Evolutionary conservation across 139 green algal species (phyloP), one percentile per base, ranked within the genome.

Genomic region (Eudorina sp.): DNA sequence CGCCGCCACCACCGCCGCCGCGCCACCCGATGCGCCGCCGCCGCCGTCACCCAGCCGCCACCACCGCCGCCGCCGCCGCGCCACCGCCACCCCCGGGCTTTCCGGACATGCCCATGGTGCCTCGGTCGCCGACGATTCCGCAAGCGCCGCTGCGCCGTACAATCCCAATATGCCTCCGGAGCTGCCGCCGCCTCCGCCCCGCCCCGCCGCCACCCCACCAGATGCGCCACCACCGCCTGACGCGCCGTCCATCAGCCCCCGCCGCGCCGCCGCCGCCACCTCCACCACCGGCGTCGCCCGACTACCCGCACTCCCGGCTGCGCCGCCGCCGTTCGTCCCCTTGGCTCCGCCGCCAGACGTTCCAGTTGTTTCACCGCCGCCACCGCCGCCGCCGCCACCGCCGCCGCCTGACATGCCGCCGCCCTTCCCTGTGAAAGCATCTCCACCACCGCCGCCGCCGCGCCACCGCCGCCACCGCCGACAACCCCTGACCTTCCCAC

Each of bases 141-240:
- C 62, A 72, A 34, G 62, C 62, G 19, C 62, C 62, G 62, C 62
- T 72, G 62, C 62, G n/a, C 62, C 62, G 21, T 72, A 72, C 68
- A 76, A 46, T 27, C 68, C 68, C 31, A 48, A 46, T 13, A 31
- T 48, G 36, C 68, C 68, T 27, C 68, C 68, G 48, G 34, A 46
- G 34, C 68, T 48, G 46, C 68, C 68, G 36, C 68, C 68, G 68
- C 68, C 68, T 25, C 68, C 68, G 19, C 68, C 68, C 19, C 68
- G 34, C 68, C 13, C 68, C 68, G 34, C 68, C 68, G 1, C 68
- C 68, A 27, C 68, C 68, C 68, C 68, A 13, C 68, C 68, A 48
- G 25, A 46, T 13, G 68, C 68, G 31, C 68, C 68, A 21, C 68
- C 68, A 34, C 62, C 62, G 11, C 27, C n/a, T n/a, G n/a, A n/a